Conservation (phyloP, 345 rosid genomes). For the Cardiospermum halicacabum region DNA sequence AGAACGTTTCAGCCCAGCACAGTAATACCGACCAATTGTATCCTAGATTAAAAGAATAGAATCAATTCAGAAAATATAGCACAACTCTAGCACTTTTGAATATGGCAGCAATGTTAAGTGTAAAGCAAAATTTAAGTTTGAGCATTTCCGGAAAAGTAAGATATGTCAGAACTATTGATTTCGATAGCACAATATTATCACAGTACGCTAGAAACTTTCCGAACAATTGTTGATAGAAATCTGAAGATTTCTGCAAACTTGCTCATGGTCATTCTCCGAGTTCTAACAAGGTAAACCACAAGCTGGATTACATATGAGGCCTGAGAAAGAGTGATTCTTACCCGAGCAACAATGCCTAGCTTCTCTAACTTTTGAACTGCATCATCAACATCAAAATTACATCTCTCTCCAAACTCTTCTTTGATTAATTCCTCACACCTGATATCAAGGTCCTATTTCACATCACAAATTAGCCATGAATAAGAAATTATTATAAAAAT, state of each 20-base stretch:
- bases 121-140: neutral
- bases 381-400: slow-evolving; percentile 94
- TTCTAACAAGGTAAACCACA: neutral
- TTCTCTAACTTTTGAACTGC: slow-evolving; percentile 85
- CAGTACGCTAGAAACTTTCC: neutral
- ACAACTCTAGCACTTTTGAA: neutral
- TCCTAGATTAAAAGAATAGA: slow-evolving; percentile 39
- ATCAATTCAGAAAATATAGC: slow-evolving; percentile 10
- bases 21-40: slow-evolving; percentile 65
- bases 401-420: slow-evolving; percentile 74
- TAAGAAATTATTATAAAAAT: neutral
- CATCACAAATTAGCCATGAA: slow-evolving; percentile 18
- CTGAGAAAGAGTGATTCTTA: slow-evolving; percentile 18
- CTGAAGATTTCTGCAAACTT: neutral
- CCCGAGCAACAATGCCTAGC: slow-evolving; percentile 73
- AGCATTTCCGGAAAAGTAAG: neutral
- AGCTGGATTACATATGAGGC: neutral
- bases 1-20: slow-evolving; percentile 74
- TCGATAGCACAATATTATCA: neutral
- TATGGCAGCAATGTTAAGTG: neutral
- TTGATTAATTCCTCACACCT: slow-evolving; percentile 78
- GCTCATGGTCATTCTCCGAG: neutral
- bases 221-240: neutral
- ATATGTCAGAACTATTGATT: too few species aligned
- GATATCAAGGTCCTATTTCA: slow-evolving; percentile 68